Percentiles rank a stretch among this genome's conserved stretches.
Evolutionary conservation across 2,329 filamentous ascomycete species (phyloP).

Genomic region (Colletotrichum viniferum): DNA sequence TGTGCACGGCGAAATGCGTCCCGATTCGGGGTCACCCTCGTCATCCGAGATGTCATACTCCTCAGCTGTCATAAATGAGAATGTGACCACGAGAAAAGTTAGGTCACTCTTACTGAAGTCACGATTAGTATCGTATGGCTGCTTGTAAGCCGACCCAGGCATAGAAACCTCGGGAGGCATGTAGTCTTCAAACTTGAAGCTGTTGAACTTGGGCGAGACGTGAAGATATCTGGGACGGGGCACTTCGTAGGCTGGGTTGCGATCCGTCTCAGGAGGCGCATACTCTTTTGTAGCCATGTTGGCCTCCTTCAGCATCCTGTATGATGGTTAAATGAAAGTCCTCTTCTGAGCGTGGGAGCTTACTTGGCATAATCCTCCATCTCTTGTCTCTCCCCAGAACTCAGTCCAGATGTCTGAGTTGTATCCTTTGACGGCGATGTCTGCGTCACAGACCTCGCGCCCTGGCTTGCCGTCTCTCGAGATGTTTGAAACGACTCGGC

Average conservation of each 20-base stretch:
- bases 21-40: conserved; percentile 41
- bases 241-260: conserved; percentile 14
- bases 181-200: conserved; percentile 8
- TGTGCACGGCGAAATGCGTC: conserved; percentile 44
- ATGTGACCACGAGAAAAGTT: neutral
- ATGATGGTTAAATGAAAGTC: neutral
- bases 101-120: neutral
- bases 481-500: neutral
- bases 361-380: neutral
- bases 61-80: neutral
- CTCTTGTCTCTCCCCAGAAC: neutral
- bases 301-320: conserved; percentile 12
- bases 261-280: neutral
- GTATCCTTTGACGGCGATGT: neutral
- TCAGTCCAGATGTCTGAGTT: neutral
- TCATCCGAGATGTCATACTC: conserved; percentile 40
- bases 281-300: conserved; percentile 3
- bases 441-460: neutral
- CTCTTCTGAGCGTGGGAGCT: neutral
- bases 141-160: neutral
- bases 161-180: neutral
- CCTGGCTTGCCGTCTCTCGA: neutral
- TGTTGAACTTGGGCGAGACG: conserved; percentile 3
- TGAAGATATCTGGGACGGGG: conserved; percentile 22
- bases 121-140: neutral